Evolutionary conservation across 2,329 filamentous ascomycete genomes (phyloP), one percentile per base, ranked within the genome.

Genomic region (Tolypocladium endophyticum): DNA sequence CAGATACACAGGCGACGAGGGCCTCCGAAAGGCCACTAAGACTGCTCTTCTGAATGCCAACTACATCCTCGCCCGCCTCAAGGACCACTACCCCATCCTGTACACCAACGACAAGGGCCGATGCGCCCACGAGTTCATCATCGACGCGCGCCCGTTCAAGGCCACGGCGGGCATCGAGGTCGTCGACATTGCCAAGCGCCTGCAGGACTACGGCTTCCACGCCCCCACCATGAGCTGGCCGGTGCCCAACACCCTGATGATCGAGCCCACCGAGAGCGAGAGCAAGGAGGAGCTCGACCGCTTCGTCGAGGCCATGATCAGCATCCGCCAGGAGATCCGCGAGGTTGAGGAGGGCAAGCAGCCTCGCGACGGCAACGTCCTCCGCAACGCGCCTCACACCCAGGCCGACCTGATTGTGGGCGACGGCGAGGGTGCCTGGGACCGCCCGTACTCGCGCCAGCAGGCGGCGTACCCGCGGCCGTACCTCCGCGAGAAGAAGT

Each of bases 201-300:
- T 97, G 25, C 92, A 97, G 75, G 93, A 97, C 72, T 97, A 96
- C 72, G 93, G 93, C 50, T 97, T 97, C 84, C 93, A 97, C 74
- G 90, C 92, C 1, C 93, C 93, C 0, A 97, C 93, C 58, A 97
- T 97, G 93, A 92, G 87, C 72, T 97, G 90, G 90, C 93, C 93
- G 1, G 92, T 97, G 2, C 84, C 90, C 58, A 95, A 95, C 76
- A 97, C 93, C 0, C 84, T 97, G 53, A 97, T 97, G 93, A 96
- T 97, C 65, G 93, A 97, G 78, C 93, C 93, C 2, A 97, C 93
- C 0, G 93, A 97, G 77, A 92, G 88, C 18, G 93, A 97, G 79
- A 90, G 85, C 74, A 92, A 94, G 73, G 88, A 88, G 63, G 93
- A 97, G 79, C 84, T 97, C 2, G 93, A 97, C 74, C 87, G 93